These are phyloP conservation scores for Pneumocystis wakefieldiae DNA, from an alignment of 1,139 yeast genomes.

Conservation along the genomic window DNA sequence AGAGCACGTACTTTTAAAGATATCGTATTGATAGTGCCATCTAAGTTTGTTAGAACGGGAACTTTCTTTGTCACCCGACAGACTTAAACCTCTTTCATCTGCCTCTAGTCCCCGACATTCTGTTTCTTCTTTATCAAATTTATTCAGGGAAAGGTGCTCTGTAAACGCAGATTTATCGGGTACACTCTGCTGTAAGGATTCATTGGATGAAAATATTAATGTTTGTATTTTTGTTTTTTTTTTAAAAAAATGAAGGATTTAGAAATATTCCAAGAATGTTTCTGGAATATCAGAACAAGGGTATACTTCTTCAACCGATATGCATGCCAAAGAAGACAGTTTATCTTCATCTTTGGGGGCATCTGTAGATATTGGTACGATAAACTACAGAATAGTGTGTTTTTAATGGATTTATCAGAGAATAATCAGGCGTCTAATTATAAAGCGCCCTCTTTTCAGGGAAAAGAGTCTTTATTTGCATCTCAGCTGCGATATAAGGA, in stretches of 20 bases:
- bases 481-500: background rate
- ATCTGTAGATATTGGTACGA: background rate
- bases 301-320: background rate
- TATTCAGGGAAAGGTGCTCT: background rate
- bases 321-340: background rate
- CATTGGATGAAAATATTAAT: background rate
- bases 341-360: too few relatives aligned
- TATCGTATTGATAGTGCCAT: background rate
- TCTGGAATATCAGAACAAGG: background rate
- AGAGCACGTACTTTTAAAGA: background rate
- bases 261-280: background rate
- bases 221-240: background rate
- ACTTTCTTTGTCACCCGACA: background rate
- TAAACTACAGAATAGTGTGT: background rate
- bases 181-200: background rate
- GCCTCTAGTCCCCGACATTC: background rate
- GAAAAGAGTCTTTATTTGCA: background rate
- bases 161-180: background rate
- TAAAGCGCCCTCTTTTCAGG: background rate
- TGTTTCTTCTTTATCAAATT: background rate
- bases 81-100: background rate
- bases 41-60: background rate
- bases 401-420: background rate
- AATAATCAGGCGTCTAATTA: background rate
- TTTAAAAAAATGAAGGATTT: background rate